These are phyloP conservation scores for Cercospora zeae-maydis DNA, from an alignment of 2,329 filamentous ascomycete genomes.

Conservation along the genomic window DNA sequence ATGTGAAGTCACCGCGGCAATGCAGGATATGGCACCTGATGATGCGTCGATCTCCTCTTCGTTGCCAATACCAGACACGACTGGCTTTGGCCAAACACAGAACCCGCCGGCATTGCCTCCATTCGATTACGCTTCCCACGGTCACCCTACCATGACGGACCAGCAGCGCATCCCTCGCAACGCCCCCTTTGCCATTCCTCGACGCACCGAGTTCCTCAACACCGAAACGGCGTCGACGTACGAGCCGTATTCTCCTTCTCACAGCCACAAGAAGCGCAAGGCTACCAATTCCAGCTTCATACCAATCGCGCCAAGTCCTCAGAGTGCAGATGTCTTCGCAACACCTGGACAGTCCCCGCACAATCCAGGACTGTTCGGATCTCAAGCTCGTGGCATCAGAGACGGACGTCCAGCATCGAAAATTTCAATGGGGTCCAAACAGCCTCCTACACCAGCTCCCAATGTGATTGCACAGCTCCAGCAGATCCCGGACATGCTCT, in stretches of 20 bases:
- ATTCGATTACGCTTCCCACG: background rate
- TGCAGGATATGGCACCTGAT: background rate
- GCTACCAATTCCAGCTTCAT: background rate
- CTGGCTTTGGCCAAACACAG: background rate
- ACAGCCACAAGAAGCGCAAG: slow-evolving; percentile 1
- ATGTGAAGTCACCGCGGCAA: background rate
- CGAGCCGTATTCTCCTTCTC: background rate
- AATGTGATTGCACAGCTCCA: slow-evolving; percentile 1
- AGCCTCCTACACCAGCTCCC: background rate
- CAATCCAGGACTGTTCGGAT: slow-evolving; percentile 10
- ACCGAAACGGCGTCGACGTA: background rate
- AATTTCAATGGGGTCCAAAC: background rate
- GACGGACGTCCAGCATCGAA: slow-evolving; percentile 3
- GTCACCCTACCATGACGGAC: background rate
- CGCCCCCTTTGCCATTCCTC: background rate
- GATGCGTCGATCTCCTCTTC: background rate
- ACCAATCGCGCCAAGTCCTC: background rate
- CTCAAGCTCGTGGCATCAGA: slow-evolving; percentile 15
- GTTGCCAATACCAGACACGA: background rate
- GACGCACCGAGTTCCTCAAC: background rate
- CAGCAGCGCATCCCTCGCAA: background rate
- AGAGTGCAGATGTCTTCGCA: background rate
- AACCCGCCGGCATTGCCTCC: background rate
- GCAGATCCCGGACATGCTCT: background rate
- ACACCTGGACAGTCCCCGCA: background rate